phyloP scores from a whole-genome alignment of 31 red algal species.

The Odonthalia washingtoniensis region DNA sequence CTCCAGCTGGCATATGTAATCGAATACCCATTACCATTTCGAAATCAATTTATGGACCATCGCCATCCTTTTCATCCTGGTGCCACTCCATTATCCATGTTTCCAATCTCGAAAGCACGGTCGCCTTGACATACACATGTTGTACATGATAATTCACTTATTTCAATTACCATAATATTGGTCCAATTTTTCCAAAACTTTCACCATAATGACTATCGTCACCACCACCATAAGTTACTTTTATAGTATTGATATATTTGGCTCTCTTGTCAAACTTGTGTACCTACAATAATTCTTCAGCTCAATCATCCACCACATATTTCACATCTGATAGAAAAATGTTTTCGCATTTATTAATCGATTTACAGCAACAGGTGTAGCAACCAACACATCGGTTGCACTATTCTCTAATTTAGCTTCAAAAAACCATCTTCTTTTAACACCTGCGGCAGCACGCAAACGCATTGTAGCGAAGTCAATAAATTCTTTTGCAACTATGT shows the following conservation, averaged over 20 bases:
- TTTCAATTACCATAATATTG: no score
- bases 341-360: not conserved
- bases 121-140: slow-evolving; percentile 42
- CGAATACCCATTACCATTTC: slow-evolving; percentile 30
- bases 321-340: slow-evolving; percentile 37
- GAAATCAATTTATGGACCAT: slow-evolving; percentile 14
- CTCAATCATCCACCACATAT: slow-evolving; percentile 64
- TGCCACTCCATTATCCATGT: slow-evolving; percentile 12
- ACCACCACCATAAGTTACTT: no score
- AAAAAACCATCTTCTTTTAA: not conserved
- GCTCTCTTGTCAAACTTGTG: slow-evolving; percentile 22
- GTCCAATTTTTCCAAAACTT: slow-evolving; percentile 3
- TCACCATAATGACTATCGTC: slow-evolving; percentile 4
- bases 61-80: slow-evolving; percentile 9
- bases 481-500: slow-evolving; percentile 46
- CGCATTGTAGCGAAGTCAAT: slow-evolving; percentile 49
- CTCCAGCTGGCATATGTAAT: slow-evolving; percentile 29
- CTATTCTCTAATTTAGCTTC: no score
- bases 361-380: no score
- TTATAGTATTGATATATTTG: no score
- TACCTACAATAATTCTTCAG: no score
- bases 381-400: no score
- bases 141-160: no score
- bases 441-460: slow-evolving; percentile 29
- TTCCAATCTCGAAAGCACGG: slow-evolving; percentile 23